Conservation (phyloP, 1,139 yeast species). For the Candida frijolesensis region DNA sequence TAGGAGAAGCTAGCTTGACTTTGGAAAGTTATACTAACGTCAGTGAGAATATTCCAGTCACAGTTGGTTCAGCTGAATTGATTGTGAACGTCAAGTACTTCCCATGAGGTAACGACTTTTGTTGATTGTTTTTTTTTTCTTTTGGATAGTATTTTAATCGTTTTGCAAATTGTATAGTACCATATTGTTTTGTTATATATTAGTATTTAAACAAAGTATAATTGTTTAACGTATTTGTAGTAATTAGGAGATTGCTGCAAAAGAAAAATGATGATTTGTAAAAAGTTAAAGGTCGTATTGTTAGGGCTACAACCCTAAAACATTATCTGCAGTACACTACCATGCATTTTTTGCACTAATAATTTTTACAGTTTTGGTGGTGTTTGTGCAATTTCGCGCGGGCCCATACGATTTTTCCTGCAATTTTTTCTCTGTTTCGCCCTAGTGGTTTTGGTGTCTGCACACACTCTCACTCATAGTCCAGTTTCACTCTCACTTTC, state of each 20-base stretch:
- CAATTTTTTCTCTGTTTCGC: background rate
- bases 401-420: no score
- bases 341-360: constrained; percentile 1
- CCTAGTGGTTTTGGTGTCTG: background rate
- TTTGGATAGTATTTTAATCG: background rate
- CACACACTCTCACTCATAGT: background rate
- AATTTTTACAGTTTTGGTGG: background rate
- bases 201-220: background rate
- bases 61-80: constrained; percentile 34
- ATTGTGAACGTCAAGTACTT: constrained; percentile 32
- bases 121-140: background rate
- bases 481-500: constrained; percentile 1
- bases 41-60: constrained; percentile 29
- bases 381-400: no score
- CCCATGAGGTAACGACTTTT: constrained; percentile 3
- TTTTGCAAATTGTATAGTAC: background rate
- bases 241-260: background rate
- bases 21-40: constrained; percentile 42
- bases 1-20: constrained; percentile 56
- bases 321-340: background rate
- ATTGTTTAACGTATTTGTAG: background rate
- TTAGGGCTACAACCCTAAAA: constrained; percentile 4
- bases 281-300: background rate
- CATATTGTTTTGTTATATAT: background rate
- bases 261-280: background rate